A percentile compares a stretch with the other conserved stretches of the same genome.
Evolutionary conservation across 176 grass and related monocot genomes (phyloP).

Genomic region (Musa acuminata): DNA sequence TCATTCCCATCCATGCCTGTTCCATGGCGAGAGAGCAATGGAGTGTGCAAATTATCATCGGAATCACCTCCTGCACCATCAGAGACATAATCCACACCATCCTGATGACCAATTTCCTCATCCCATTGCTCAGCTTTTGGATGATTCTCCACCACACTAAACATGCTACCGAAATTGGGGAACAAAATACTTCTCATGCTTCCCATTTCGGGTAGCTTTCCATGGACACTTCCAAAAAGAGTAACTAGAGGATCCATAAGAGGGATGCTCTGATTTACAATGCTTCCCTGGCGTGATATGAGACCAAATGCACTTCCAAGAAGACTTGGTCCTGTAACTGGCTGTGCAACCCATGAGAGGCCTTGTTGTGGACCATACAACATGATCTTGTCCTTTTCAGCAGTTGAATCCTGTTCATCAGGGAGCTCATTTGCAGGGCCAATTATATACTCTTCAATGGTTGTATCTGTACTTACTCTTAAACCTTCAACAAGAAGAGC

Average conservation of each 20-base stretch:
- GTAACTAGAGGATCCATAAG: conserved; percentile 66
- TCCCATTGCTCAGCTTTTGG: conserved; percentile 32
- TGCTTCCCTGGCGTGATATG: conserved; percentile 44
- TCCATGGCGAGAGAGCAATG: conserved; percentile 15
- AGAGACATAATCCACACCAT: conserved; percentile 1
- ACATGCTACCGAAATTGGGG: conserved; percentile 72
- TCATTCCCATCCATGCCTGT: conserved; percentile 4
- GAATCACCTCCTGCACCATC: background rate
- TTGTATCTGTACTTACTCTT: conserved; percentile 31
- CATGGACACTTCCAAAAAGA: conserved; percentile 58
- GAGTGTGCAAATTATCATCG: conserved; percentile 9
- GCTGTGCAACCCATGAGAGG: conserved; percentile 50
- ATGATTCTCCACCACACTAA: conserved; percentile 35
- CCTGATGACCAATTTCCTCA: conserved; percentile 28
- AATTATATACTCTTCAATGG: conserved; percentile 73
- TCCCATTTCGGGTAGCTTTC: conserved; percentile 26
- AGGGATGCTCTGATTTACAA: conserved; percentile 37
- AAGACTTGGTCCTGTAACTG: conserved; percentile 33
- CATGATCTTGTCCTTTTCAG: conserved; percentile 40
- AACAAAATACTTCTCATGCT: conserved; percentile 52
- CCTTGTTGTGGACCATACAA: conserved; percentile 58
- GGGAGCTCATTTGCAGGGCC: conserved; percentile 14
- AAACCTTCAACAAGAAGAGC: conserved; percentile 73
- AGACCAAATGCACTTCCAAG: conserved; percentile 41
- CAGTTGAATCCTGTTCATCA: conserved; percentile 11